A percentile compares a stretch with the other conserved stretches of the same genome.
Conservation (phyloP, 805 yeast species). For the Lachancea cidri region DNA sequence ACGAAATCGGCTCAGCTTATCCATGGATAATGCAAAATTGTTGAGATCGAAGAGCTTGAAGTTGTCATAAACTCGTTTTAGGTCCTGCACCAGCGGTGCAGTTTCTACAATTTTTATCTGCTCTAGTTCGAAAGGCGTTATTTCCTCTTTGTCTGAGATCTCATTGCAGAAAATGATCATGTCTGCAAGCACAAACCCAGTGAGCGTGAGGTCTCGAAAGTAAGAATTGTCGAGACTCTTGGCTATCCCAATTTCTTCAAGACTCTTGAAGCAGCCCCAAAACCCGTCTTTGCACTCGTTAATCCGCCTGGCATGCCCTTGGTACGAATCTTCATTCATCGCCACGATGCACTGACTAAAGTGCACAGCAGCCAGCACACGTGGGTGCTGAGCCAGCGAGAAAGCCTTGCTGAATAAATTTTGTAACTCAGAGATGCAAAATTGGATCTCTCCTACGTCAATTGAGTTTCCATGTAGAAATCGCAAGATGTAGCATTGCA, state of each 20-base stretch:
- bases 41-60: constrained; percentile 15
- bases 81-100: constrained; percentile 9
- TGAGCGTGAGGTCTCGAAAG: constrained; percentile 20
- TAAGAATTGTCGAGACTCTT: constrained; percentile 8
- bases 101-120: constrained; percentile 22
- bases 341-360: constrained; percentile 15
- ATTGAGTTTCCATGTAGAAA: neutral
- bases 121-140: constrained; percentile 30
- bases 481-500: neutral
- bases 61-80: constrained; percentile 14
- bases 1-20: constrained; percentile 9
- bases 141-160: constrained; percentile 8
- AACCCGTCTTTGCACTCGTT: constrained; percentile 14
- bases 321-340: constrained; percentile 5
- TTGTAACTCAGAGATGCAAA: neutral
- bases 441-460: neutral
- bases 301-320: constrained; percentile 10
- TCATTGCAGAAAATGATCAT: constrained; percentile 14
- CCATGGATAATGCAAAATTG: constrained; percentile 12
- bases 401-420: neutral
- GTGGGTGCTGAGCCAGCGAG: constrained; percentile 19
- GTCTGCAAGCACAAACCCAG: constrained; percentile 23
- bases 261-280: constrained; percentile 16
- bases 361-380: constrained; percentile 21
- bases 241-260: constrained; percentile 20